Evolutionary conservation across 2,329 filamentous ascomycete species (phyloP).

Genomic region (Thelonectria blattea): DNA sequence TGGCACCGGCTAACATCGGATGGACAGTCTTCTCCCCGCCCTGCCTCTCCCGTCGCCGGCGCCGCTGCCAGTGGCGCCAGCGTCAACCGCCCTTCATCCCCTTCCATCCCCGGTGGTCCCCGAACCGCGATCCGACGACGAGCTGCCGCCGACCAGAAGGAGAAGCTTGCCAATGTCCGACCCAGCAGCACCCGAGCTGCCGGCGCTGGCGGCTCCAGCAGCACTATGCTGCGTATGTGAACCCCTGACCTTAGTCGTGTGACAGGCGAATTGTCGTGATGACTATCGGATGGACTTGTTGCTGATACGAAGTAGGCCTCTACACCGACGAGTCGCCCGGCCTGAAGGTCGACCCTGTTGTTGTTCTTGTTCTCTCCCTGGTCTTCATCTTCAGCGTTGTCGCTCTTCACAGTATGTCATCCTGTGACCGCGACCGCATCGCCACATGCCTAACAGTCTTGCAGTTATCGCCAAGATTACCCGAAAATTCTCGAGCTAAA

Average conservation of each 20-base stretch:
- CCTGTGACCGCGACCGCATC: not conserved
- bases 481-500: constrained; percentile 78
- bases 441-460: constrained; percentile 28
- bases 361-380: constrained; percentile 93
- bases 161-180: constrained; percentile 92
- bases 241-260: constrained; percentile 14
- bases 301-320: constrained; percentile 65
- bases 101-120: constrained; percentile 88
- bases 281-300: constrained; percentile 7
- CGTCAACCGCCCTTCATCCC: constrained; percentile 81
- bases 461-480: constrained; percentile 95
- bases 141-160: constrained; percentile 95
- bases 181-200: constrained; percentile 92
- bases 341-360: constrained; percentile 96
- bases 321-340: constrained; percentile 99
- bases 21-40: constrained; percentile 62
- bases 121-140: constrained; percentile 95
- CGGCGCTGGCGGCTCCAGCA: constrained; percentile 93
- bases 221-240: constrained; percentile 93
- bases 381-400: constrained; percentile 99
- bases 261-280: not conserved
- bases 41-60: constrained; percentile 64
- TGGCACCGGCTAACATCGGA: constrained; percentile 12
- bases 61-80: constrained; percentile 70
- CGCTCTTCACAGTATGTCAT: constrained; percentile 81